Evolutionary conservation across 345 rosid genomes (phyloP).

Genomic region (Passiflora organensis): DNA sequence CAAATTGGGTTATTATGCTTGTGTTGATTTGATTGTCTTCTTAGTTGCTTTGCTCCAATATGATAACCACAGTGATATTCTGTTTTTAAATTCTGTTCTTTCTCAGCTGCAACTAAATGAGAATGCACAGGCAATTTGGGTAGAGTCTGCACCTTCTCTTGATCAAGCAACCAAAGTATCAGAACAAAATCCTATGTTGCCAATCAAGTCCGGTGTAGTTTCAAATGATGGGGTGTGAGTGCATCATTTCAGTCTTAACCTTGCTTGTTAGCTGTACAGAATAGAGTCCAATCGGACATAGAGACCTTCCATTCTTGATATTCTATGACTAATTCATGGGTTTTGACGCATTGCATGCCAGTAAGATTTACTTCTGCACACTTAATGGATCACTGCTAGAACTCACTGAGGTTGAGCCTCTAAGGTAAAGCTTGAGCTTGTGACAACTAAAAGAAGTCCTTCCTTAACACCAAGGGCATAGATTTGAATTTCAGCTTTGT

Average conservation of each 20-base stretch:
- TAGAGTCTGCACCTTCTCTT: constrained; percentile 32
- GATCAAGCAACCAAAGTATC: constrained; percentile 28
- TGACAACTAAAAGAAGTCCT: not conserved
- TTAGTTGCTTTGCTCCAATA: no score
- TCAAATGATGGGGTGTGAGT: constrained; percentile 53
- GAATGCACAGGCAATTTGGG: constrained; percentile 52
- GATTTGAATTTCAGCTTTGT: constrained; percentile 15
- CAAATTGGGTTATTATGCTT: not conserved
- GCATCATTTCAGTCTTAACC: constrained; percentile 4
- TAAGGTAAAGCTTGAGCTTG: constrained; percentile 39
- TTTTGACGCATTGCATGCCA: constrained; percentile 22
- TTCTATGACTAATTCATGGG: not conserved
- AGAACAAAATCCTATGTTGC: constrained; percentile 30
- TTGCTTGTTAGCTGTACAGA: not conserved
- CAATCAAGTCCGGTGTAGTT: constrained; percentile 53
- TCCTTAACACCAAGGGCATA: constrained; percentile 6
- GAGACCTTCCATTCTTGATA: not conserved
- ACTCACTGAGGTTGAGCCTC: constrained; percentile 43
- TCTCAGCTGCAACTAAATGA: constrained; percentile 54
- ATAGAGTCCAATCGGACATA: not conserved
- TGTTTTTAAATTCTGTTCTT: constrained; percentile 3
- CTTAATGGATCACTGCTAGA: constrained; percentile 49
- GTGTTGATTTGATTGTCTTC: not conserved
- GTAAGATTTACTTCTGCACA: constrained; percentile 61
- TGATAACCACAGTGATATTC: no score